A percentile compares a stretch with the other conserved stretches of the same genome.
Conservation (phyloP, 192 early-diverging fungal genomes). For the Backusella liffmaniae region DNA sequence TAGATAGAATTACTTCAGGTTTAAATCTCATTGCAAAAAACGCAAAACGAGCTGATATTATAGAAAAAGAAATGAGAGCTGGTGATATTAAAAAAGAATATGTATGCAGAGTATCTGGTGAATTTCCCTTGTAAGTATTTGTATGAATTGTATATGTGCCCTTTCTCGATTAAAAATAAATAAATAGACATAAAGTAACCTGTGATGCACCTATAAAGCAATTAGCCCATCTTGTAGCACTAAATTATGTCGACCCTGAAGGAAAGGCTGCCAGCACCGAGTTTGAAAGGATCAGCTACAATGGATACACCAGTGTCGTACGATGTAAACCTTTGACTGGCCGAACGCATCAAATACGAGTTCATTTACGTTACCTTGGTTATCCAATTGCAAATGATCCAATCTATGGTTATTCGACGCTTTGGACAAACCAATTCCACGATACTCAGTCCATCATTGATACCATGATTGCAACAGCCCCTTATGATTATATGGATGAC, state of each 20-base stretch:
- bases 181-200: constrained; percentile 32
- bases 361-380: constrained; percentile 90
- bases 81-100: constrained; percentile 82
- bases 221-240: constrained; percentile 75
- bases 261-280: constrained; percentile 80
- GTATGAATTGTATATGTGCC: no score
- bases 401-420: constrained; percentile 68
- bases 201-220: constrained; percentile 79
- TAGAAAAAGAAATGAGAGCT: constrained; percentile 59
- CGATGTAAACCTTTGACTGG: constrained; percentile 82
- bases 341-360: constrained; percentile 94
- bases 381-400: constrained; percentile 94
- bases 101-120: constrained; percentile 76
- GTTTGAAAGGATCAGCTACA: constrained; percentile 65
- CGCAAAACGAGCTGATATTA: constrained; percentile 50
- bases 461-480: neutral
- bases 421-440: constrained; percentile 50
- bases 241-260: constrained; percentile 76
- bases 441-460: neutral
- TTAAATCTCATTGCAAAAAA: constrained; percentile 76
- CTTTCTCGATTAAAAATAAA: neutral
- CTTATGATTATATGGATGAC: constrained; percentile 18
- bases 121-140: constrained; percentile 68
- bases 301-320: constrained; percentile 71
- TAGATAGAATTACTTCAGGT: constrained; percentile 92